Conservation (phyloP, 352 stramenopile genomes). For the Phytophthora syringae region DNA sequence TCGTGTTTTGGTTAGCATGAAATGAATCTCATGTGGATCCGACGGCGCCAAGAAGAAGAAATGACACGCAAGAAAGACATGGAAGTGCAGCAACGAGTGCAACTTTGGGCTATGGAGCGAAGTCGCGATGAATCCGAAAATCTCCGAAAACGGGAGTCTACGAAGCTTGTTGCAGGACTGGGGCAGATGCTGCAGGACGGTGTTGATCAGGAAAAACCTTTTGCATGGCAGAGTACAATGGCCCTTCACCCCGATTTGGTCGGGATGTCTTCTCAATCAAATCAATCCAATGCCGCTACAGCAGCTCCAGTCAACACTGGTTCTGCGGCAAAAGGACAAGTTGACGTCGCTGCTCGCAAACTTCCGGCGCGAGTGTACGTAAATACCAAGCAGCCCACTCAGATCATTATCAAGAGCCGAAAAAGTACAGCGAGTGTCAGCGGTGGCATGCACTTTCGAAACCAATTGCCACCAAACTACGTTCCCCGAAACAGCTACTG, state of each 20-base stretch:
- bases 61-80: slow-evolving; percentile 45
- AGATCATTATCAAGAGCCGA: slow-evolving; percentile 43
- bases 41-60: slow-evolving; percentile 56
- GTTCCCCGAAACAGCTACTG: slow-evolving; percentile 35
- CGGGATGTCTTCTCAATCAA: slow-evolving; percentile 13
- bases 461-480: slow-evolving; percentile 73
- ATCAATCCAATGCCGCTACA: slow-evolving; percentile 7
- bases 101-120: slow-evolving; percentile 63
- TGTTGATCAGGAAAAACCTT: slow-evolving; percentile 30
- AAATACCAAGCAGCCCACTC: slow-evolving; percentile 10
- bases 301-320: background rate
- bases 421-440: slow-evolving; percentile 22
- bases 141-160: slow-evolving; percentile 67
- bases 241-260: slow-evolving; percentile 22
- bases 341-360: background rate
- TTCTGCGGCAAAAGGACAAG: slow-evolving; percentile 1
- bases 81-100: slow-evolving; percentile 56
- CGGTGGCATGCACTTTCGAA: slow-evolving; percentile 80
- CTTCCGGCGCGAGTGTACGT: background rate
- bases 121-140: slow-evolving; percentile 78
- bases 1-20: slow-evolving; percentile 40
- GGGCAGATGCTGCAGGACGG: slow-evolving; percentile 34
- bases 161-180: slow-evolving; percentile 60
- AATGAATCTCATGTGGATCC: slow-evolving; percentile 78
- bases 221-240: slow-evolving; percentile 17